phyloP scores from a whole-genome alignment of 352 stramenopile genomes.

The Phytophthora hibernalis region DNA sequence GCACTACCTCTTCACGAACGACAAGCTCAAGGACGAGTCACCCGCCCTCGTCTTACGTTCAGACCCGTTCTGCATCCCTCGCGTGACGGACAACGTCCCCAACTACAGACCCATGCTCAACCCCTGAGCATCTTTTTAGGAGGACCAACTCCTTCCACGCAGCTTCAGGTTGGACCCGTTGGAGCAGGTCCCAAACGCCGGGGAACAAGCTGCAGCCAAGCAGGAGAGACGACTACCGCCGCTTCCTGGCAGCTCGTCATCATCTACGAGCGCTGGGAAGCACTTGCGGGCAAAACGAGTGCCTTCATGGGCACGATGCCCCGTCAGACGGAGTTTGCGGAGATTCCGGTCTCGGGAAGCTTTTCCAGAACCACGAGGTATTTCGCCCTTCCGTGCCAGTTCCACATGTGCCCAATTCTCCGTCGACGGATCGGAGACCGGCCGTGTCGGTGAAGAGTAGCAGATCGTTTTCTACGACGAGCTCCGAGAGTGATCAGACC shows the following conservation, averaged over 20 bases:
- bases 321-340: slow-evolving; percentile 55
- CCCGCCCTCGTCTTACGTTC: slow-evolving; percentile 54
- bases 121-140: slow-evolving; percentile 72
- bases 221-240: slow-evolving; percentile 11
- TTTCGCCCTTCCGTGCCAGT: slow-evolving; percentile 24
- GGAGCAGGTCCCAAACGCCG: slow-evolving; percentile 36
- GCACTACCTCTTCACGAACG: slow-evolving; percentile 70
- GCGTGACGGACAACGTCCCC: slow-evolving; percentile 74
- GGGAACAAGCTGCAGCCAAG: slow-evolving; percentile 4
- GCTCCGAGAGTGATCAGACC: slow-evolving; percentile 8
- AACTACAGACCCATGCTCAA: slow-evolving; percentile 79
- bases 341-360: slow-evolving; percentile 56
- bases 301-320: slow-evolving; percentile 71
- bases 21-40: slow-evolving; percentile 65
- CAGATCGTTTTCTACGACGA: slow-evolving; percentile 11
- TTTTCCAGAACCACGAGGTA: slow-evolving; percentile 54
- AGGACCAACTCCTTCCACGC: slow-evolving; percentile 73
- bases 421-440: slow-evolving; percentile 13
- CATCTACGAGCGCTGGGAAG: slow-evolving; percentile 25
- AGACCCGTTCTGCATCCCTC: slow-evolving; percentile 78
- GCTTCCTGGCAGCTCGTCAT: slow-evolving; percentile 22
- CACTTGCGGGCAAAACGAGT: slow-evolving; percentile 49
- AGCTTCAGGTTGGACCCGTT: slow-evolving; percentile 69
- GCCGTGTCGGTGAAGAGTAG: too few species aligned
- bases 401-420: slow-evolving; percentile 15